Evolutionary conservation across 768 basidiomycete genomes (phyloP), one percentile per base, ranked within the genome.

Genomic region (Leccinum ochraceum): DNA sequence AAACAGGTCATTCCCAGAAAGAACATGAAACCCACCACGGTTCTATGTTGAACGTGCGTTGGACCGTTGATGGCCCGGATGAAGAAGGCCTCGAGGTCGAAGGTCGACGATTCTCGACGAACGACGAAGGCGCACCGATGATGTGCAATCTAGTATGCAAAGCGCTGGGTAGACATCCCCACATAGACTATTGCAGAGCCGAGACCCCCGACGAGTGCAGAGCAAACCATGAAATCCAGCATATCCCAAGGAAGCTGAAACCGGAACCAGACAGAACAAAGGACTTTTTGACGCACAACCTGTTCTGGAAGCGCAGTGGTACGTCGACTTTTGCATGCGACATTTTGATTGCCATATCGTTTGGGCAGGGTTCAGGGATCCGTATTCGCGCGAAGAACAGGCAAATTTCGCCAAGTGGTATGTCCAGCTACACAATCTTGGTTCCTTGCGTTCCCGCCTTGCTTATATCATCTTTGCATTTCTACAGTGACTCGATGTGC

Each of bases 1-100:
- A 8, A 57, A 54, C 46, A 86, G 85, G 81, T 0, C 86, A 87
- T 60, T 60, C 81, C 0, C 81, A 86, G 59, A 75, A 79, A 58
- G 82, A 85, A 51, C 86, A 87, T 50, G 82, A 83, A 57, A 87
- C 86, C 0, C 72, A 77, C 24, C 86, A 87, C 58, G 86, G 86
- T 13, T 85, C 82, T 9, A 86, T 86, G 84, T 80, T 83, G 2
- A 77, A 74, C 53, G 81, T 81, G 1, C 75, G 75, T 22, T 87
- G 86, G 86, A 69, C 80, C 0, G 65, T 87, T 10, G 82, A 86
- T 51, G 80, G 78, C 3, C 76, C 78, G 2, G 81, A 83, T n/a
- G 82, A 77, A 28, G 68, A 62, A 28, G 71, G 73, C 20, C 59
- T 86, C 5, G 86, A 86, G 60, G 69, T 86, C 9, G 78, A 79